Conservation (phyloP, 345 rosid species). For the Bruguiera parviflora region DNA sequence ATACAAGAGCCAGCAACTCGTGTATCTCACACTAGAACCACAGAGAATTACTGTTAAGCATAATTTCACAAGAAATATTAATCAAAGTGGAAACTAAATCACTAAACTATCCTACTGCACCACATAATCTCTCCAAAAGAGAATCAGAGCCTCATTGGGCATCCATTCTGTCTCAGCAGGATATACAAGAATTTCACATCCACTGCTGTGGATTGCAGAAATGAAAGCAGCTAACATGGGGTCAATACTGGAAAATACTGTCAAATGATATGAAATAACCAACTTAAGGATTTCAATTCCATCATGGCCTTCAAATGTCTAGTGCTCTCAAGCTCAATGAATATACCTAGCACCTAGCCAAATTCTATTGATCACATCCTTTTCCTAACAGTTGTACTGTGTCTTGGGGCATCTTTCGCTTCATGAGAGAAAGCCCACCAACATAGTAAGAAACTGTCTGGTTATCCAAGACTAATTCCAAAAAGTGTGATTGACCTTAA, state of each 20-base stretch:
- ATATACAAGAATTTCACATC: neutral
- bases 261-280: neutral
- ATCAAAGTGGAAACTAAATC: neutral
- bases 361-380: no score
- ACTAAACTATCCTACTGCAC: neutral
- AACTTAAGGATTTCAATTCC: no score
- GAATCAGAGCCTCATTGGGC: neutral
- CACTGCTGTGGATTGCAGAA: neutral
- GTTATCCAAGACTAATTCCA: no score
- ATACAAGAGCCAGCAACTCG: conserved; percentile 89
- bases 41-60: conserved; percentile 23
- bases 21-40: conserved; percentile 79
- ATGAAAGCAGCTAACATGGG: conserved; percentile 3
- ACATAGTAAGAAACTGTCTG: no score
- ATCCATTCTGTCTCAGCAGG: neutral
- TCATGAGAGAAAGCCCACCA: no score
- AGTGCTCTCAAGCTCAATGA: no score
- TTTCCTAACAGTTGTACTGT: no score
- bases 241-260: neutral
- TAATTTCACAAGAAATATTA: neutral
- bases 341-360: no score
- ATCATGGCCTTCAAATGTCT: no score
- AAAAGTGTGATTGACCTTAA: no score
- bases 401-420: no score
- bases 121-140: neutral